phyloP scores from a whole-genome alignment of 78 protist species.

The Tieghemostelium lacteum region DNA sequence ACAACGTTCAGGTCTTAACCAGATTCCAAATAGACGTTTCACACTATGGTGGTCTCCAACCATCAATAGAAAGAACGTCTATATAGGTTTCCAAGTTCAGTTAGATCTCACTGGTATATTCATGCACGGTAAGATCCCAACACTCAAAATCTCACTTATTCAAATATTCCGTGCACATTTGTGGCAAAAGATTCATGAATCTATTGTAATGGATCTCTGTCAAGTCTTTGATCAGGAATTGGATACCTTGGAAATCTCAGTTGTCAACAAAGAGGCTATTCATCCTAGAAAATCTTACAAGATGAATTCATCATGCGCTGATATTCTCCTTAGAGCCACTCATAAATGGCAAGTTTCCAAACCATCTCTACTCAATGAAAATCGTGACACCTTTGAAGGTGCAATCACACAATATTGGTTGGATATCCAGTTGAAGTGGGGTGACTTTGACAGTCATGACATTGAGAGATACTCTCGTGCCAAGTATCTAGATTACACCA shows the following conservation, averaged over 20 bases:
- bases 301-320: slow-evolving; percentile 99
- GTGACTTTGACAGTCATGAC: slow-evolving; percentile 90
- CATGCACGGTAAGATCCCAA: slow-evolving; percentile 99
- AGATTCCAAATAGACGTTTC: slow-evolving; percentile 99
- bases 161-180: slow-evolving; percentile 99
- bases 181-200: slow-evolving; percentile 99
- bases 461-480: slow-evolving; percentile 97
- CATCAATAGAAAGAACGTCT: slow-evolving; percentile 99
- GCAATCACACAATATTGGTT: slow-evolving; percentile 98
- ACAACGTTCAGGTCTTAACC: slow-evolving; percentile 99
- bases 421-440: slow-evolving; percentile 99
- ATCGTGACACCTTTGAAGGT: slow-evolving; percentile 93
- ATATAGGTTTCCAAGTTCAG: slow-evolving; percentile 99
- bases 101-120: slow-evolving; percentile 99
- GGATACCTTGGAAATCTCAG: slow-evolving; percentile 97
- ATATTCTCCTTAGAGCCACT: slow-evolving; percentile 97
- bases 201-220: slow-evolving; percentile 96
- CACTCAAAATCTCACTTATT: slow-evolving; percentile 98
- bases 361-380: slow-evolving; percentile 97
- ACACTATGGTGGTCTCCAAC: slow-evolving; percentile 99
- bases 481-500: slow-evolving; percentile 99
- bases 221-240: slow-evolving; percentile 98
- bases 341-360: slow-evolving; percentile 99
- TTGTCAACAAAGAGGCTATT: slow-evolving; percentile 99
- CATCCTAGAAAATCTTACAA: slow-evolving; percentile 99